Evolutionary conservation across 352 stramenopile species (phyloP).

Genomic region (Pythium sp.): DNA sequence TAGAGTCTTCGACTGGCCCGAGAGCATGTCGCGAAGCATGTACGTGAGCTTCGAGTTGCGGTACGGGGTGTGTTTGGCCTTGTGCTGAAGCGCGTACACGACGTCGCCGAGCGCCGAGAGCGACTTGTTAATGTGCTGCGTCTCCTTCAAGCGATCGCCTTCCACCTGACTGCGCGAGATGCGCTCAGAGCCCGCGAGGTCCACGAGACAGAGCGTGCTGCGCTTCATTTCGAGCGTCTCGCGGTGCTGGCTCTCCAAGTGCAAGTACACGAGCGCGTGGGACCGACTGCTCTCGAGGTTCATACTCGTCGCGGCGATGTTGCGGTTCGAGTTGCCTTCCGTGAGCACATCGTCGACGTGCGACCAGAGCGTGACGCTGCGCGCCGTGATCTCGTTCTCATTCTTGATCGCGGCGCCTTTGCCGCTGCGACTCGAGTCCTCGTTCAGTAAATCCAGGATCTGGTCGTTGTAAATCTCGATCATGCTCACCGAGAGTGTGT

Average conservation of each 20-base stretch:
- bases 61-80: constrained; percentile 93
- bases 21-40: constrained; percentile 91
- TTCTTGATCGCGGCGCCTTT: constrained; percentile 64
- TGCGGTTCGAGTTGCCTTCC: constrained; percentile 79
- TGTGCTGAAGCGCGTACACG: constrained; percentile 91
- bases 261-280: constrained; percentile 79
- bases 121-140: constrained; percentile 99
- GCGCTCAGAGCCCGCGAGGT: constrained; percentile 97
- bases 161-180: constrained; percentile 85
- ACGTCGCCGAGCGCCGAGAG: constrained; percentile 97
- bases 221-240: constrained; percentile 64
- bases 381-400: constrained; percentile 66
- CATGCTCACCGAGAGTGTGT: constrained; percentile 89
- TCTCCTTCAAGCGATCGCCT: constrained; percentile 92
- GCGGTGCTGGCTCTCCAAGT: constrained; percentile 71
- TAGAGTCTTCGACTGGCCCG: constrained; percentile 88
- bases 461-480: constrained; percentile 98
- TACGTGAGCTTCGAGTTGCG: constrained; percentile 95
- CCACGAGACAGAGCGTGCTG: constrained; percentile 96
- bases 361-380: constrained; percentile 53
- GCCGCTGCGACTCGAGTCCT: constrained; percentile 33
- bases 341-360: constrained; percentile 67
- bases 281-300: constrained; percentile 86
- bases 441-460: constrained; percentile 86
- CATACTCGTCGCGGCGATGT: constrained; percentile 82